Evolutionary conservation across 306 rosid species (phyloP), one percentile per base, ranked within the genome.

Genomic region (Prosopis cineraria): DNA sequence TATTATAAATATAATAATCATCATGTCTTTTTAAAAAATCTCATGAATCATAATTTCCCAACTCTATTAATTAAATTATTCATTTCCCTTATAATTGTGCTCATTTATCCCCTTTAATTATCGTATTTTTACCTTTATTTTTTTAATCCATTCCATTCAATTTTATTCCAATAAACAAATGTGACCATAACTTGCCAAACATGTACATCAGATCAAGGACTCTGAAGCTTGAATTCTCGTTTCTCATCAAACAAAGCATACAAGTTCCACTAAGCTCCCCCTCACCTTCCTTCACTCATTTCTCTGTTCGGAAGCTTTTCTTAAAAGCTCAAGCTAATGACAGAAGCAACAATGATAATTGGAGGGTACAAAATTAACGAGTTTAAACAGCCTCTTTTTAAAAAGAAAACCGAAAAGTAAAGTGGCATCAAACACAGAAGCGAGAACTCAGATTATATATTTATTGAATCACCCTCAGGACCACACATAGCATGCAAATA

Each of bases 371-470:
- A n/a, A n/a, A 62, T 5, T 4, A 43, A 60, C 58, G 2, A 29
- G 48, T 22, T 33, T 44, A 75, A 43, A 76, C 19, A 56, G 16
- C 33, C 41, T 45, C 0, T 14, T 1, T 0, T 5, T 40, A 79
- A 22, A 22, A 64, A 44, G 1, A 78, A 27, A 2, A 69, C 24
- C 19, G 19, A 33, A 29, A 74, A 31, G 73, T 19, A 27, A 19
- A 63, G 34, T 27, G 2, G 6, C 33, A 8, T 39, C 29, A 76
- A 70, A 75, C 55, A 7, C 70, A 65, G 68, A 76, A 71, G 74
- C 73, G 55, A 76, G 27, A 55, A 76, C 68, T 37, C 66, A 68
- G 2, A 62, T 74, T 24, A 69, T 40, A 67, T 40, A 65, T 44
- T 30, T 27, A 58, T 25, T 50, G n/a, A 11, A 40, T n/a, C 40